Evolutionary conservation across 108 stramenopile species (phyloP).

Genomic region (Skeletonema grethae): DNA sequence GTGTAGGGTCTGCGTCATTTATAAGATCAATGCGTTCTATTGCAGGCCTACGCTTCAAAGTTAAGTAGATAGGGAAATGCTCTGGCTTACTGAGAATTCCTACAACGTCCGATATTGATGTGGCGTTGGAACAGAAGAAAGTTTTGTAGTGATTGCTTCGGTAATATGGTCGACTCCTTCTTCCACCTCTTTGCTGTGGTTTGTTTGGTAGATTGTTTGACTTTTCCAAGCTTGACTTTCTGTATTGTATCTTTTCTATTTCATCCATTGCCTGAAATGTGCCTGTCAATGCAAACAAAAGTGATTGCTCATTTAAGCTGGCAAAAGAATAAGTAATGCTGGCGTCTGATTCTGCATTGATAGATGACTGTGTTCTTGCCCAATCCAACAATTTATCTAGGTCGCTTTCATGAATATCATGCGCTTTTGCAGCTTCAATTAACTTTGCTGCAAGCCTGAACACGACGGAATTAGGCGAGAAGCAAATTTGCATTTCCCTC

Average conservation of each 20-base stretch:
- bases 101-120: not conserved
- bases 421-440: not conserved
- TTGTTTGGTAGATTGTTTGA: not conserved
- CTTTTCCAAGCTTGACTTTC: not conserved
- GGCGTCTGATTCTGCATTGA: not conserved
- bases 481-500: conserved; percentile 2
- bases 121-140: conserved; percentile 8
- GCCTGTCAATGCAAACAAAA: conserved; percentile 12
- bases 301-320: conserved; percentile 14
- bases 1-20: not conserved
- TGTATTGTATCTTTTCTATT: conserved; percentile 27
- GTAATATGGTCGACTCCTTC: not conserved
- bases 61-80: conserved; percentile 3
- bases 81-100: not conserved
- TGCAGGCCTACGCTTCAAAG: not conserved
- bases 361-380: not conserved
- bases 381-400: conserved; percentile 8
- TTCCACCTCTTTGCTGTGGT: not conserved
- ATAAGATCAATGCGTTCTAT: not conserved
- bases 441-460: conserved; percentile 15
- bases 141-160: conserved; percentile 13
- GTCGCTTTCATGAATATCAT: conserved; percentile 1
- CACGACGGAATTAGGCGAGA: conserved; percentile 14
- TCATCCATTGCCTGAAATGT: conserved; percentile 7
- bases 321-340: not conserved